Evolutionary conservation across 108 stramenopile species (phyloP).

Genomic region (Stephanodiscus triporus): DNA sequence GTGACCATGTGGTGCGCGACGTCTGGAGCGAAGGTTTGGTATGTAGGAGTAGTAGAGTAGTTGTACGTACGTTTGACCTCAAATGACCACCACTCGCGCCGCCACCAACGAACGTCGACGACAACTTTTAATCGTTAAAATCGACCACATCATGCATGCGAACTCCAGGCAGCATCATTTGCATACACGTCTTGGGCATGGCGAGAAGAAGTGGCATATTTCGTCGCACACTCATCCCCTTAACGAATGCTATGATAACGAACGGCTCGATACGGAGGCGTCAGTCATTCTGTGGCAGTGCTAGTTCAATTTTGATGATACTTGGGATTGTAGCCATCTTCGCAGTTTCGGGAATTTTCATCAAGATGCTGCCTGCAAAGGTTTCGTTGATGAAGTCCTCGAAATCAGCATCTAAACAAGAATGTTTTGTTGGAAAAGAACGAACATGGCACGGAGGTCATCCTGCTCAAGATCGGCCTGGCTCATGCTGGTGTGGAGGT

Average conservation of each 20-base stretch:
- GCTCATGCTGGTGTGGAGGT: constrained; percentile 79
- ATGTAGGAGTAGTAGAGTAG: no score
- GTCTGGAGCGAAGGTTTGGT: no score
- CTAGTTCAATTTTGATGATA: background rate
- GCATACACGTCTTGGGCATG: background rate
- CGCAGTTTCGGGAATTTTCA: constrained; percentile 2
- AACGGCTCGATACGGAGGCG: constrained; percentile 10
- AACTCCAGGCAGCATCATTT: background rate
- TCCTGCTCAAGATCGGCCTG: constrained; percentile 47
- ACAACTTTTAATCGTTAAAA: no score
- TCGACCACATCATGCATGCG: no score
- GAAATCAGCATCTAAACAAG: constrained; percentile 7
- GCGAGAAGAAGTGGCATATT: constrained; percentile 6
- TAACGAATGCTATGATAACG: constrained; percentile 8
- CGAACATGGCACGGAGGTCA: constrained; percentile 55
- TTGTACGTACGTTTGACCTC: no score
- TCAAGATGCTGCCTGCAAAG: constrained; percentile 3
- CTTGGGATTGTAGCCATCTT: constrained; percentile 1
- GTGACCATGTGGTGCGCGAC: no score
- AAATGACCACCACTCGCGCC: no score
- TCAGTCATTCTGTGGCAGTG: background rate
- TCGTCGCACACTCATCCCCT: background rate
- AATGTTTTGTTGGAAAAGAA: constrained; percentile 17
- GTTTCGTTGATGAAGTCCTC: constrained; percentile 6
- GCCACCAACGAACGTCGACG: no score